These are phyloP conservation scores for Sphaerobolus stellatus DNA, from an alignment of 1,284 basidiomycete species.

Conservation along the genomic window DNA sequence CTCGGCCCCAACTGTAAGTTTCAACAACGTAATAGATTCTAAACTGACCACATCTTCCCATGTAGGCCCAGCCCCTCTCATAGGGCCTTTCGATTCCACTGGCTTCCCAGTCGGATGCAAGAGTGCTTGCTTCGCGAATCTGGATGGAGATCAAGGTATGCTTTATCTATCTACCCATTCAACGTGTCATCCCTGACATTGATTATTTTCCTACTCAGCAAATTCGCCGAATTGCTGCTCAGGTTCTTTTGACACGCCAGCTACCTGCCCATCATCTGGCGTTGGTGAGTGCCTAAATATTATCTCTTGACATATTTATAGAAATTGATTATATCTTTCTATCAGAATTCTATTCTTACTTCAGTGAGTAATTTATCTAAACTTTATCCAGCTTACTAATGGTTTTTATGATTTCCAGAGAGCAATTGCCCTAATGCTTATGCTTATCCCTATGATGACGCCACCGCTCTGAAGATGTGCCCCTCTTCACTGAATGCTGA, in stretches of 20 bases:
- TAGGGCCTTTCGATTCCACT: conserved; percentile 51
- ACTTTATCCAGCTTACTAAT: background rate
- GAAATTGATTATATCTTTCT: conserved; percentile 21
- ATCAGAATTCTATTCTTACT: conserved; percentile 51
- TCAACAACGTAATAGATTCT: background rate
- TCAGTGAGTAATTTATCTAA: conserved; percentile 38
- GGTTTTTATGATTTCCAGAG: conserved; percentile 28
- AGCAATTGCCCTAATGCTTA: conserved; percentile 53
- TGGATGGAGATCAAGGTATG: conserved; percentile 44
- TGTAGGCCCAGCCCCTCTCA: conserved; percentile 48
- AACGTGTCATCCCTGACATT: background rate
- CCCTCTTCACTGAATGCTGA: conserved; percentile 40
- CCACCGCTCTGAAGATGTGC: conserved; percentile 54
- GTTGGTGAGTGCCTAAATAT: conserved; percentile 13
- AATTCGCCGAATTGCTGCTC: conserved; percentile 58
- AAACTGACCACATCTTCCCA: background rate
- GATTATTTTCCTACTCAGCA: conserved; percentile 21
- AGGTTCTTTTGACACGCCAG: conserved; percentile 47
- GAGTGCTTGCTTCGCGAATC: conserved; percentile 56
- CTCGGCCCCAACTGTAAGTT: conserved; percentile 46
- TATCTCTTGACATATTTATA: background rate
- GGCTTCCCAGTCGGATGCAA: conserved; percentile 58
- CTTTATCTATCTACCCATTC: conserved; percentile 2
- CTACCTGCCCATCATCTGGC: conserved; percentile 52
- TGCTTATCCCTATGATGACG: conserved; percentile 58